These are phyloP conservation scores for Prillingera fragicola DNA, from an alignment of 1,284 basidiomycete species.

Conservation along the genomic window DNA sequence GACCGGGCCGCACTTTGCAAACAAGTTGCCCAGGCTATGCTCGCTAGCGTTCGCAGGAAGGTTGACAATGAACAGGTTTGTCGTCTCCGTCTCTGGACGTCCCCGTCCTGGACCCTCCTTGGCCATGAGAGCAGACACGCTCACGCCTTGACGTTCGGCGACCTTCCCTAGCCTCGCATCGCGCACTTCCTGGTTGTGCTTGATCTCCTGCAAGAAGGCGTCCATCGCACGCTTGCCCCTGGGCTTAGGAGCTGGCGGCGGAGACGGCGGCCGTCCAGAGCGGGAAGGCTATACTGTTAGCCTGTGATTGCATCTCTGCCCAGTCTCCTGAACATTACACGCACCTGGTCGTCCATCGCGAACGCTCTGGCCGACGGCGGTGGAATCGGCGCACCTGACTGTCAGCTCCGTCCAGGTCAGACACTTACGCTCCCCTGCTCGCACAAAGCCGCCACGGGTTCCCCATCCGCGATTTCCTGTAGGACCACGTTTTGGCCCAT, in stretches of 20 bases:
- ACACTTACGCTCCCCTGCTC: conserved; percentile 52
- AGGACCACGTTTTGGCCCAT: conserved; percentile 12
- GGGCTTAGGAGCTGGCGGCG: conserved; percentile 61
- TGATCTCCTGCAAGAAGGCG: conserved; percentile 85
- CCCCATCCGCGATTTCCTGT: conserved; percentile 6
- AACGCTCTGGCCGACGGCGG: no score
- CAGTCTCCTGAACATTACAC: conserved; percentile 12
- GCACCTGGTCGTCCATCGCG: conserved; percentile 6
- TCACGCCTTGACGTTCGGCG: conserved; percentile 53
- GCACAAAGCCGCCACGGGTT: conserved; percentile 59
- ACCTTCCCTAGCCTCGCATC: conserved; percentile 73
- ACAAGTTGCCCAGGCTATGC: conserved; percentile 74
- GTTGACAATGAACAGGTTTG: conserved; percentile 87
- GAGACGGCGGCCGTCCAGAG: conserved; percentile 29
- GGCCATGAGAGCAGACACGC: no score
- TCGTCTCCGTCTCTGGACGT: conserved; percentile 65
- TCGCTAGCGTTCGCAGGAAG: conserved; percentile 80
- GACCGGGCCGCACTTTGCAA: conserved; percentile 57
- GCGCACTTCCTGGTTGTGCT: conserved; percentile 83
- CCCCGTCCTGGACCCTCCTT: no score
- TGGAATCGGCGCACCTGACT: no score
- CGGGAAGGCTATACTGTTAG: background rate
- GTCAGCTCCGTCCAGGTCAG: conserved; percentile 14
- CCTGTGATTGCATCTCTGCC: conserved; percentile 10
- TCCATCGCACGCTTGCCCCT: conserved; percentile 93